Conservation (phyloP, 305 asterid species). For the Fraxinus angustifolia region DNA sequence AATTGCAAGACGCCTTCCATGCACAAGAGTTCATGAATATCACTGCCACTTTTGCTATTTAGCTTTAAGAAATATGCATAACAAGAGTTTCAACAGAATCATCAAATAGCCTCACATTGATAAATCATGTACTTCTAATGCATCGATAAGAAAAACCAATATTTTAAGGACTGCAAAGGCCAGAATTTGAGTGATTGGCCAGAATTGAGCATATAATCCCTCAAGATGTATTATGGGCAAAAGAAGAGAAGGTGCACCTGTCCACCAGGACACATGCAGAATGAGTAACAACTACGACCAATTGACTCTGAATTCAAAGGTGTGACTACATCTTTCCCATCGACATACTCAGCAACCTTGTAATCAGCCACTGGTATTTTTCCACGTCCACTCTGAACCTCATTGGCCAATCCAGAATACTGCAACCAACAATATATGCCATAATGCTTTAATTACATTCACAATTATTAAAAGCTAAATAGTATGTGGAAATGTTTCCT, state of each 20-base stretch:
- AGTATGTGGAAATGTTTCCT: neutral
- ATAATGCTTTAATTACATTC: neutral
- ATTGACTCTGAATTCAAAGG: conserved; percentile 35
- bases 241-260: conserved; percentile 51
- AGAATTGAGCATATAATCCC: neutral
- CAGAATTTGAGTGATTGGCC: neutral
- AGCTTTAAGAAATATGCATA: neutral
- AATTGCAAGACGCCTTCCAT: neutral
- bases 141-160: neutral
- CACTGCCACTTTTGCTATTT: neutral
- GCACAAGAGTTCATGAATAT: neutral
- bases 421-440: conserved; percentile 30
- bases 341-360: conserved; percentile 72
- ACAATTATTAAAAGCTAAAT: neutral
- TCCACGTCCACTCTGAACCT: conserved; percentile 81
- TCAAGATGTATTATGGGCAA: neutral
- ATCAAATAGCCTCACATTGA: neutral
- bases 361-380: conserved; percentile 97
- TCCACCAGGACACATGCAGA: conserved; percentile 99
- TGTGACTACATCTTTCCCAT: conserved; percentile 26
- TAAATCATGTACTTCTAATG: neutral
- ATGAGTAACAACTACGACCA: conserved; percentile 80
- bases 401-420: conserved; percentile 80
- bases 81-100: conserved; percentile 1
- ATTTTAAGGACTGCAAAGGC: neutral